These are phyloP conservation scores for Achaetomium macrosporum DNA, from an alignment of 2,329 filamentous ascomycete genomes.

Conservation along the genomic window DNA sequence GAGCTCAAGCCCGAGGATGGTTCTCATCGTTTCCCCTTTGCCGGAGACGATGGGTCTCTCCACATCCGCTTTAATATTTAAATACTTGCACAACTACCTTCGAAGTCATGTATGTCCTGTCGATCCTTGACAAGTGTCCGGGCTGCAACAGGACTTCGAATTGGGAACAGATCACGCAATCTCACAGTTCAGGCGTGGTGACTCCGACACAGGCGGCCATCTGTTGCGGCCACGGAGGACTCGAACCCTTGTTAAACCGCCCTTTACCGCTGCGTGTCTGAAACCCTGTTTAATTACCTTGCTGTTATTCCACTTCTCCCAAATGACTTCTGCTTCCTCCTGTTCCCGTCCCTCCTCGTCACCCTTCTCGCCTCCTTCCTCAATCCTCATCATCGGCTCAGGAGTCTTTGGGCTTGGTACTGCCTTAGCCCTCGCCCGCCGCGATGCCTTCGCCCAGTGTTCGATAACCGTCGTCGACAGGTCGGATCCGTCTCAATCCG, in stretches of 20 bases:
- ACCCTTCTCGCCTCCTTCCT: constrained; percentile 33
- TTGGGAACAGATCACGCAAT: neutral
- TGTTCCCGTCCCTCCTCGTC: constrained; percentile 14
- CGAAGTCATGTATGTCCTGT: neutral
- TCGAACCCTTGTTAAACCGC: neutral
- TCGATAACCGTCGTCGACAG: constrained; percentile 57
- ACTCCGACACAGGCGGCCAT: neutral
- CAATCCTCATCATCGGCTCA: constrained; percentile 64
- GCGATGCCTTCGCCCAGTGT: constrained; percentile 48
- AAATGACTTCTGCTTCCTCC: constrained; percentile 13
- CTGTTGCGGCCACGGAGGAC: neutral
- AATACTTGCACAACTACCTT: neutral
- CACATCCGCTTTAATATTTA: constrained; percentile 2
- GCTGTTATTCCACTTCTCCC: constrained; percentile 2
- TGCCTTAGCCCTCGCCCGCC: constrained; percentile 63
- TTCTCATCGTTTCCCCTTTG: neutral
- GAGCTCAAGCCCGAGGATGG: neutral
- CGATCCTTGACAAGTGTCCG: neutral
- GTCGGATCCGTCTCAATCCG: constrained; percentile 29
- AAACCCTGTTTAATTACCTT: constrained; percentile 7
- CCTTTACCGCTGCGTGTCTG: constrained; percentile 3
- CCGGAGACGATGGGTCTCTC: constrained; percentile 2
- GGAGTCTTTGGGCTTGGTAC: constrained; percentile 57
- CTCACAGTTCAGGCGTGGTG: neutral
- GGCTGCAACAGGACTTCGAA: constrained; percentile 1